Conservation (phyloP, 257 asterid species). For the Anisodus tanguticus region DNA sequence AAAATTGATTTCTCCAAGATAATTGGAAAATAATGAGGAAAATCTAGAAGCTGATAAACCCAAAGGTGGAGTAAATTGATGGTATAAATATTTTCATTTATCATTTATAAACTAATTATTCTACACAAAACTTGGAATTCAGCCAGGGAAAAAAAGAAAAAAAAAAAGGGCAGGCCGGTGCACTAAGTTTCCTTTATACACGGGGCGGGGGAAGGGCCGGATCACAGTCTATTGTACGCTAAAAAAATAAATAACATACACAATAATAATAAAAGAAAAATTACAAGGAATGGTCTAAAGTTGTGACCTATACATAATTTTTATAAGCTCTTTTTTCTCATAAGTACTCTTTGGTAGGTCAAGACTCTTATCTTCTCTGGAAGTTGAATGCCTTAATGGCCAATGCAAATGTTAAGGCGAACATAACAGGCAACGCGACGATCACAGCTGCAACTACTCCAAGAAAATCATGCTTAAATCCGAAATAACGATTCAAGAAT, state of each 20-base stretch:
- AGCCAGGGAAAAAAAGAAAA: neutral
- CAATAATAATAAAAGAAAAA: neutral
- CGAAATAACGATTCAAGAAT: constrained; percentile 9
- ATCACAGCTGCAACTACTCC: constrained; percentile 13
- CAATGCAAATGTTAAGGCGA: constrained; percentile 24
- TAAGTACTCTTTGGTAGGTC: too few species aligned
- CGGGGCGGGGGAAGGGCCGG: too few species aligned
- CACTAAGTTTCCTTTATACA: too few species aligned
- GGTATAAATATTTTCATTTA: neutral
- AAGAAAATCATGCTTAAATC: constrained; percentile 21
- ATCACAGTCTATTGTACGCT: too few species aligned
- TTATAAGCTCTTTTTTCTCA: too few species aligned
- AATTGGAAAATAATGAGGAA: neutral
- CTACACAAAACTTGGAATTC: constrained; percentile 1
- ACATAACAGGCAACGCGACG: neutral
- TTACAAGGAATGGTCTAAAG: neutral
- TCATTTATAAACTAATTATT: neutral
- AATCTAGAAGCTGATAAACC: neutral
- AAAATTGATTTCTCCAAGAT: neutral
- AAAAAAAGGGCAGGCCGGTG: too few species aligned
- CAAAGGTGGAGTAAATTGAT: neutral
- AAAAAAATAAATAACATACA: neutral
- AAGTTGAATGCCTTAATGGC: constrained; percentile 1
- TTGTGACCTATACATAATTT: neutral
- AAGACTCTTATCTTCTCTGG: constrained; percentile 6